Evolutionary conservation across 768 basidiomycete genomes (phyloP), one percentile per base, ranked within the genome.

Genomic region (Phylloporus rhodoxanthus): DNA sequence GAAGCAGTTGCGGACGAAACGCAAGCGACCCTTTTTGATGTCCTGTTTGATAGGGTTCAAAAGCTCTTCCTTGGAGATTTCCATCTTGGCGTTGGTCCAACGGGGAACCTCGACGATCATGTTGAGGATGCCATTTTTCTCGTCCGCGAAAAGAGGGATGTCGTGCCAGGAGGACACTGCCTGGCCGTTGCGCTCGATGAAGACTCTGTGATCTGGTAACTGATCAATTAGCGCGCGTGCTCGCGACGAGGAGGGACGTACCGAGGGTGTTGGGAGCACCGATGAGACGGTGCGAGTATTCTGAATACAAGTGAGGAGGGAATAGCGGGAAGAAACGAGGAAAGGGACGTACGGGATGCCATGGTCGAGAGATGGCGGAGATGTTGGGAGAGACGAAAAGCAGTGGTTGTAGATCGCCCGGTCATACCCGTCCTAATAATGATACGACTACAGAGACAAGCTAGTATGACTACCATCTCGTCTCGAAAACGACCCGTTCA

Each of bases 31-130:
- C 74, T 91, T 92, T 76, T 96, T 98, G 70, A 89, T 85, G 70
- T 98, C 95, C 75, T 99, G 96, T 71, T 96, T 95, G 86, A 99
- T 97, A 63, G 96, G 96, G 75, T 99, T 99, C 83, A 98, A 91
- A n/a, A 81, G 47, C 70, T 98, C 95, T 63, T 96, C 93, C 73
- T 96, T 99, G 72, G 80, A 95, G 70, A 96, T 96, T 74, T 99
- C 96, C 87, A 98, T 89, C 80, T 99, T 98, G 47, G 96, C 96
- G 77, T 99, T 97, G 70, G 94, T 96, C 96, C 96, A 99, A 64
- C 96, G 88, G 43, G 96, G 96, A 50, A 95, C 82, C 74, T 96
- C 91, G 72, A 96, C 93, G 70, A 96, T 76, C 91, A 98, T 97
- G 86, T 97, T 98, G 74, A 96, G 79, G 76, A 97, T 86, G 65